Percentiles rank a stretch among this genome's conserved stretches.
phyloP scores from a whole-genome alignment of 2,329 filamentous ascomycete genomes.

The Ceratocystis eucalypticola region DNA sequence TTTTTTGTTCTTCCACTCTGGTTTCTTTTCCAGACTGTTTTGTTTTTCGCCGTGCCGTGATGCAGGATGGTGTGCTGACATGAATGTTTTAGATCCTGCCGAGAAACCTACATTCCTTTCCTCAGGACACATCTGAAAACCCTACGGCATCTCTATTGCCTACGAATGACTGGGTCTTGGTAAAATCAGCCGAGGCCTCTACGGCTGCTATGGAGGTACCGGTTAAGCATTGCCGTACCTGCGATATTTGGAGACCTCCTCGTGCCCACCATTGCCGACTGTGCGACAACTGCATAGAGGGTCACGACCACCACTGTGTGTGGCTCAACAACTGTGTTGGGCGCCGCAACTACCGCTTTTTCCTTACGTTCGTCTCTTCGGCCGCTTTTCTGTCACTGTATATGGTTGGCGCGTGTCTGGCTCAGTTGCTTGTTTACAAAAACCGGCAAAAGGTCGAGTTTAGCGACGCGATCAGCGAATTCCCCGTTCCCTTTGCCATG shows the following conservation, averaged over 20 bases:
- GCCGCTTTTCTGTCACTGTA: slow-evolving; percentile 65
- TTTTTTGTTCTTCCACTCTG: background rate
- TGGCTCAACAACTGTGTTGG: slow-evolving; percentile 99
- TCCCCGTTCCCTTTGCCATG: slow-evolving; percentile 75
- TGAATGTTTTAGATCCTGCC: slow-evolving; percentile 57
- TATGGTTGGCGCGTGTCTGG: slow-evolving; percentile 63
- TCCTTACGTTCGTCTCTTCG: slow-evolving; percentile 78
- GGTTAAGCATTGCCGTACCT: slow-evolving; percentile 95
- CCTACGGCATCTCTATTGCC: slow-evolving; percentile 69
- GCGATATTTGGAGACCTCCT: slow-evolving; percentile 92
- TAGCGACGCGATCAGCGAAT: slow-evolving; percentile 50
- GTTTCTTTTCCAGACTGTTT: background rate
- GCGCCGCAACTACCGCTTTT: slow-evolving; percentile 93
- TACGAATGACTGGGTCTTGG: slow-evolving; percentile 86
- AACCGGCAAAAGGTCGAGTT: slow-evolving; percentile 53
- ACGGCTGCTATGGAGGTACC: slow-evolving; percentile 94
- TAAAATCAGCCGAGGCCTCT: slow-evolving; percentile 60
- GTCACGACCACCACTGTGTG: slow-evolving; percentile 94
- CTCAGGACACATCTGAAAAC: slow-evolving; percentile 63
- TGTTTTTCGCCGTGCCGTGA: background rate
- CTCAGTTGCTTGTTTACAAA: slow-evolving; percentile 64
- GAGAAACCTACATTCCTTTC: slow-evolving; percentile 79
- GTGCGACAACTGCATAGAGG: slow-evolving; percentile 95
- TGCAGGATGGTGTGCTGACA: background rate
- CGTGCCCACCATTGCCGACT: slow-evolving; percentile 91